These are phyloP conservation scores for Physocladia obscura DNA, from an alignment of 192 early-diverging fungal genomes.

Conservation along the genomic window DNA sequence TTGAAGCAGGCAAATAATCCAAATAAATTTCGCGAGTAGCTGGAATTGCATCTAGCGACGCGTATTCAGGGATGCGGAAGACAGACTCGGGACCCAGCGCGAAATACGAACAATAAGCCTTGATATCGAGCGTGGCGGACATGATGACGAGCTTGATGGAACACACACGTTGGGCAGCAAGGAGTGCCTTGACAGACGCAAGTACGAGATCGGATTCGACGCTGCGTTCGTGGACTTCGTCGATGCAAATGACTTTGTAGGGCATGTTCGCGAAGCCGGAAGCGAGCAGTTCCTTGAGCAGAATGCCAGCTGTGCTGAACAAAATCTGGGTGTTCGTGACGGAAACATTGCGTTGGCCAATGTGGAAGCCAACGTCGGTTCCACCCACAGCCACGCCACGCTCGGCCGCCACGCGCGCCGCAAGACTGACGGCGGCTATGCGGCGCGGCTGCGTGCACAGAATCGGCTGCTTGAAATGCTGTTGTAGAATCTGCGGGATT, in stretches of 20 bases:
- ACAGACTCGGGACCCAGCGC: background rate
- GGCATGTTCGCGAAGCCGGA: background rate
- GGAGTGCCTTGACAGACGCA: background rate
- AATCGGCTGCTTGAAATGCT: background rate
- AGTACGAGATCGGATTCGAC: background rate
- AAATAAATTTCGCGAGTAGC: background rate
- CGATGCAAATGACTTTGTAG: background rate
- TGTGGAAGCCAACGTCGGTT: background rate
- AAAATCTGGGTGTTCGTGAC: background rate
- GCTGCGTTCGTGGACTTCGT: background rate
- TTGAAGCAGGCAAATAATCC: background rate
- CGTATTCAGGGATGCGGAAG: background rate
- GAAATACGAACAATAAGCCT: background rate
- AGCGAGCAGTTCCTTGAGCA: background rate
- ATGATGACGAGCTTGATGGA: background rate
- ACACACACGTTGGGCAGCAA: background rate
- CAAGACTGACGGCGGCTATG: slow-evolving; percentile 84
- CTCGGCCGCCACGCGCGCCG: slow-evolving; percentile 78
- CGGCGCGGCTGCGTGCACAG: slow-evolving; percentile 79
- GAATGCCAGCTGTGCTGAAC: background rate
- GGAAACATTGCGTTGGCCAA: background rate
- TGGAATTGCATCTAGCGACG: background rate
- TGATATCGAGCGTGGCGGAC: background rate
- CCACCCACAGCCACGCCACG: slow-evolving; percentile 48
- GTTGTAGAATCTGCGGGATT: background rate